phyloP scores from a whole-genome alignment of 345 rosid species.

The Passiflora organensis region DNA sequence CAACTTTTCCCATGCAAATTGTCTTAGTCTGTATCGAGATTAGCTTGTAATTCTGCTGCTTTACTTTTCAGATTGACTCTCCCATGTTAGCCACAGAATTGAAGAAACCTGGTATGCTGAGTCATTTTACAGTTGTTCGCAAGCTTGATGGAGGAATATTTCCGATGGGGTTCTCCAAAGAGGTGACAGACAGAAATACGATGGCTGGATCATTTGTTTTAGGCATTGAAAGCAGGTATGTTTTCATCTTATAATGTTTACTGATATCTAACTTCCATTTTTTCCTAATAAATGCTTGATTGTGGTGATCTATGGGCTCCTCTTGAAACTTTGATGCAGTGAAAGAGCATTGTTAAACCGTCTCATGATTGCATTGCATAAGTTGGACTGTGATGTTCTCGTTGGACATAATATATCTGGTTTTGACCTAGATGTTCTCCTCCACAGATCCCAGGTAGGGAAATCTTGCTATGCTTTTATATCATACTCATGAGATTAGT shows the following conservation, averaged over 20 bases:
- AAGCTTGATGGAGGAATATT: conserved; percentile 87
- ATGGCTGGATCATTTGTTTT: conserved; percentile 73
- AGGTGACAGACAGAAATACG: conserved; percentile 71
- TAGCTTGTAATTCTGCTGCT: conserved; percentile 14
- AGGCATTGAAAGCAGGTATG: conserved; percentile 75
- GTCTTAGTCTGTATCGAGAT: conserved; percentile 11
- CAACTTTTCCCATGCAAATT: conserved; percentile 4
- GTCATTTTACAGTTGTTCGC: conserved; percentile 85
- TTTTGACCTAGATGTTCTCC: conserved; percentile 93
- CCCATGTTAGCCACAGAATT: conserved; percentile 91
- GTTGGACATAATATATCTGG: conserved; percentile 98
- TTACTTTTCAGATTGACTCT: conserved; percentile 69
- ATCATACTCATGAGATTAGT: background rate
- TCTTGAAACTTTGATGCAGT: too few species aligned
- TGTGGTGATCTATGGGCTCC: conserved; percentile 10
- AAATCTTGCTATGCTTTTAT: conserved; percentile 14
- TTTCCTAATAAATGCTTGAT: background rate
- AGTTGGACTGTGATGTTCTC: conserved; percentile 90
- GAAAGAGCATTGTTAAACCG: conserved; percentile 92
- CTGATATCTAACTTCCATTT: background rate
- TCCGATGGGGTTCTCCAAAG: conserved; percentile 93
- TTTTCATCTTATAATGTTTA: conserved; percentile 14
- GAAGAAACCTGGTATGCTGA: conserved; percentile 70
- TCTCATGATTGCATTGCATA: conserved; percentile 75
- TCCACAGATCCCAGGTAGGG: conserved; percentile 83